A percentile compares a stretch with the other conserved stretches of the same genome.
These are phyloP conservation scores for Candida sanyiensis DNA, from an alignment of 805 yeast genomes.

Conservation along the genomic window DNA sequence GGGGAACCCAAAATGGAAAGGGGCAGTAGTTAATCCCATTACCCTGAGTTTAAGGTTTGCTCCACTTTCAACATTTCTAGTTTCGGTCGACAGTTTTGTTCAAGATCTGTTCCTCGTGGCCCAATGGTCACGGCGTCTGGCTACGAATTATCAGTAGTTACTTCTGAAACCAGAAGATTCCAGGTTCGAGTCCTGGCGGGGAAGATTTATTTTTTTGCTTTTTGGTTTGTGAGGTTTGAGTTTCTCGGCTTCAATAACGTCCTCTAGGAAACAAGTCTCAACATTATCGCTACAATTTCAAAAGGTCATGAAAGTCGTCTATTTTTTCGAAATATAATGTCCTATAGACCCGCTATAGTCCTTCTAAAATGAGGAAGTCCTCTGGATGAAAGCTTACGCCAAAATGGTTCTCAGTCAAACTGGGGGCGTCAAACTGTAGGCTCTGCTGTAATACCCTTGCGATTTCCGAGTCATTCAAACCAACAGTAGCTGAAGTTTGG, in stretches of 20 bases:
- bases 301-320: background rate
- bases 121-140: slow-evolving; percentile 75
- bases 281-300: background rate
- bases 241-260: too few species aligned
- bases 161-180: slow-evolving; percentile 34
- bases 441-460: slow-evolving; percentile 7
- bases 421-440: slow-evolving; percentile 7
- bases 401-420: background rate
- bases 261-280: background rate
- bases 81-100: too few species aligned
- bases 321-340: background rate
- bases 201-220: slow-evolving; percentile 24
- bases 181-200: slow-evolving; percentile 34
- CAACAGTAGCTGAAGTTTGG: background rate
- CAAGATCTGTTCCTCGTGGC: slow-evolving; percentile 59
- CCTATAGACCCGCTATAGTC: slow-evolving; percentile 4
- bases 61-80: too few species aligned
- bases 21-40: background rate
- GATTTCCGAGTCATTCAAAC: background rate
- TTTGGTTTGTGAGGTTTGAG: too few species aligned
- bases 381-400: slow-evolving; percentile 9
- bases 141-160: slow-evolving; percentile 46
- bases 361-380: slow-evolving; percentile 11
- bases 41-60: too few species aligned
- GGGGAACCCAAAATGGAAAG: slow-evolving; percentile 1